phyloP scores from a whole-genome alignment of 192 early-diverging fungal species.

The Diversispora epigaea region DNA sequence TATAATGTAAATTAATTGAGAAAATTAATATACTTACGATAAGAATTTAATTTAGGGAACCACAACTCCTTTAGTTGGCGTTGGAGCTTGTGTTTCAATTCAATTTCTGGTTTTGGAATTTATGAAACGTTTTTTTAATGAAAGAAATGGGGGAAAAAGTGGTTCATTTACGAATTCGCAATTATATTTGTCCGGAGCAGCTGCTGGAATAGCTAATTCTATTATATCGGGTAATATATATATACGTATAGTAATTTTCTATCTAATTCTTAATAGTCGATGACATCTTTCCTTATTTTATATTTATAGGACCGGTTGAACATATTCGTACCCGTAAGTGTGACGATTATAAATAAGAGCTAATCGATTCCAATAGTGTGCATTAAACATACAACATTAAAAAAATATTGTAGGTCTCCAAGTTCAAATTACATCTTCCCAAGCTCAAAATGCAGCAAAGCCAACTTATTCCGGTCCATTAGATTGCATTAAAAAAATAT shows the following conservation, averaged over 20 bases:
- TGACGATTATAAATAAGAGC: not conserved
- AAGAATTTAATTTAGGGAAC: constrained; percentile 59
- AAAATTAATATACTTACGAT: too few species aligned
- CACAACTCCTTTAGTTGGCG: constrained; percentile 88
- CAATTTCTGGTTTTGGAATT: constrained; percentile 90
- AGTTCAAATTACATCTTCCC: constrained; percentile 57
- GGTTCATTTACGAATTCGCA: constrained; percentile 67
- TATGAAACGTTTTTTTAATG: constrained; percentile 77
- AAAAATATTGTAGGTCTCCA: constrained; percentile 57
- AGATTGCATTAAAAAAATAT: constrained; percentile 83
- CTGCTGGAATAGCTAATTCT: constrained; percentile 85
- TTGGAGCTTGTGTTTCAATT: constrained; percentile 94
- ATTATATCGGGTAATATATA: constrained; percentile 60
- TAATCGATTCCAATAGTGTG: not conserved
- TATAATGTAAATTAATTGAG: not conserved
- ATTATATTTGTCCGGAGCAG: constrained; percentile 84
- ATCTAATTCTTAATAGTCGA: not conserved
- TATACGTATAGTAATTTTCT: not conserved
- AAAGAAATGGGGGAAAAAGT: constrained; percentile 54
- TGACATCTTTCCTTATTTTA: not conserved
- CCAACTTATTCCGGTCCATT: constrained; percentile 69
- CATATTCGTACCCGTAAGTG: constrained; percentile 82
- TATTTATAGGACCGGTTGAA: constrained; percentile 77
- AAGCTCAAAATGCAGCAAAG: constrained; percentile 22
- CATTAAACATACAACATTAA: not conserved